These are phyloP conservation scores for Mortierella sp. DNA, from an alignment of 371 early-diverging fungal species.

Conservation along the genomic window DNA sequence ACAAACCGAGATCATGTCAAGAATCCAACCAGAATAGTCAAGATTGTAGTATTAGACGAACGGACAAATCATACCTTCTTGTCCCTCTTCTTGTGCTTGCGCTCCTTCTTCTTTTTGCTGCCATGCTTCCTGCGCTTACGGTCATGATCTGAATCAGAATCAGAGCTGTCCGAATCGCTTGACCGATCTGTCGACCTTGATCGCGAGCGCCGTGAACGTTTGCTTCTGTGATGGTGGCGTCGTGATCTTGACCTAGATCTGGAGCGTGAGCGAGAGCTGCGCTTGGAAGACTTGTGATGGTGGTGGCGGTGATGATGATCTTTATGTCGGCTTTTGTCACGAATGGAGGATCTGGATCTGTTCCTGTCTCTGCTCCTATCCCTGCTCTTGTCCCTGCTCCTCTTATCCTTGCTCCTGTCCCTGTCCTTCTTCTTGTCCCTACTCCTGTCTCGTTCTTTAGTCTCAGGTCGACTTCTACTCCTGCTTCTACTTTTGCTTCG, in stretches of 20 bases:
- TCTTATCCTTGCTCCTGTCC: not conserved
- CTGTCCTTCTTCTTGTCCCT: not conserved
- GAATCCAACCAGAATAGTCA: not conserved
- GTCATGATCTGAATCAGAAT: constrained; percentile 36
- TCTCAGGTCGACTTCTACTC: not conserved
- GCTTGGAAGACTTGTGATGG: constrained; percentile 27
- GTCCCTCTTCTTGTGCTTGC: constrained; percentile 45
- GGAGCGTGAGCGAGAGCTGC: constrained; percentile 24
- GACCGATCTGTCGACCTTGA: constrained; percentile 26
- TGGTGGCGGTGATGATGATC: constrained; percentile 14
- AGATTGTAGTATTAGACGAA: too few species aligned
- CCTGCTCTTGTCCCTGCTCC: not conserved
- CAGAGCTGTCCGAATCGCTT: constrained; percentile 36
- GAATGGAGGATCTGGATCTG: constrained; percentile 5
- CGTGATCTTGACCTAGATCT: constrained; percentile 22
- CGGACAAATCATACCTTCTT: not conserved
- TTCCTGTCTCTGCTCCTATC: constrained; percentile 2
- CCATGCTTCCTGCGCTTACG: constrained; percentile 42
- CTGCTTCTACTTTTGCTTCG: constrained; percentile 2
- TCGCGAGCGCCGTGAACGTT: constrained; percentile 31
- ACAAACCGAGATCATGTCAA: too few species aligned
- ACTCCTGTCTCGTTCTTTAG: constrained; percentile 3
- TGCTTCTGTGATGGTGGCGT: constrained; percentile 25
- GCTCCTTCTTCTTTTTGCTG: constrained; percentile 41
- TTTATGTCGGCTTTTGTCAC: not conserved